These are phyloP conservation scores for Raphanus sativus DNA, from an alignment of 345 rosid species.

Conservation along the genomic window DNA sequence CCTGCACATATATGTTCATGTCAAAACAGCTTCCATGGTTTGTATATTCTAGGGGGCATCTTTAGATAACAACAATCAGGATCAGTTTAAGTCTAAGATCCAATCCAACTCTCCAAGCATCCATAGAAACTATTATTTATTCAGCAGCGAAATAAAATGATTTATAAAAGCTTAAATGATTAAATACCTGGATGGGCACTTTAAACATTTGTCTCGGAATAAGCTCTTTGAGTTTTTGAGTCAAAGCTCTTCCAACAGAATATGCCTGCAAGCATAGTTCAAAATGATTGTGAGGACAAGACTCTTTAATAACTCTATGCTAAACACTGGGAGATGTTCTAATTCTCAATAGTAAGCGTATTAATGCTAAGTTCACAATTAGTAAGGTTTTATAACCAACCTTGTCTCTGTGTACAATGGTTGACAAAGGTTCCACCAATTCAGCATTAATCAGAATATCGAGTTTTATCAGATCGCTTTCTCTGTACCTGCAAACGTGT, in stretches of 20 bases:
- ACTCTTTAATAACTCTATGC: not conserved
- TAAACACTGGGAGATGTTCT: not conserved
- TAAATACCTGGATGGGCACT: conserved; percentile 86
- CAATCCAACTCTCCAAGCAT: conserved; percentile 4
- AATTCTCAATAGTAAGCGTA: not conserved
- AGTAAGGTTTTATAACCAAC: conserved; percentile 35
- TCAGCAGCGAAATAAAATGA: not conserved
- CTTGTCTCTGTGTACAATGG: conserved; percentile 95
- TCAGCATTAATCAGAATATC: conserved; percentile 90
- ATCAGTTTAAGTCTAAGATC: not conserved
- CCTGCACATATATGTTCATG: conserved; percentile 49
- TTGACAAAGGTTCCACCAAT: conserved; percentile 81
- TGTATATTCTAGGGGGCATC: not conserved
- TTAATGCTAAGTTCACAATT: not conserved
- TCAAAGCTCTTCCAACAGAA: conserved; percentile 89
- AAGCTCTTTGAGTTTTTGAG: conserved; percentile 93
- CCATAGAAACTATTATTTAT: not conserved
- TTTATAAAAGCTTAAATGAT: not conserved
- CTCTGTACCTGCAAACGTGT: conserved; percentile 63
- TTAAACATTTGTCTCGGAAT: conserved; percentile 98
- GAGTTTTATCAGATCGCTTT: conserved; percentile 80
- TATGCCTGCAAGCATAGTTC: conserved; percentile 70
- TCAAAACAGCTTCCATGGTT: not conserved
- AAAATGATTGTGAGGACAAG: conserved; percentile 10
- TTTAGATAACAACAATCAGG: not conserved